Conservation (phyloP, 2,329 filamentous ascomycete species). For the Zymoseptoria passerinii region DNA sequence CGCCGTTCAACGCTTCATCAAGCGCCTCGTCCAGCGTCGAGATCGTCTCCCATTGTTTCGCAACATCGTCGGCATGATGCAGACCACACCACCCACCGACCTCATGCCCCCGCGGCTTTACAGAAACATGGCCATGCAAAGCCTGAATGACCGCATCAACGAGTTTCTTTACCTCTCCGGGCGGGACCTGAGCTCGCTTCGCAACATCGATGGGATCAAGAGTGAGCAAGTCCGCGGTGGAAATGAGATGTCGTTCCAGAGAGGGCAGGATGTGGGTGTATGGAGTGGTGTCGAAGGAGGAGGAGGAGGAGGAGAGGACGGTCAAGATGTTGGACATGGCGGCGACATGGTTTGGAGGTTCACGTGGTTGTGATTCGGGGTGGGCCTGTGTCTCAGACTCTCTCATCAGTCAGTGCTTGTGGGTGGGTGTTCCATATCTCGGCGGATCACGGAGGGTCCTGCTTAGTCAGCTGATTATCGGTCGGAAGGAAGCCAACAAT, state of each 20-base stretch:
- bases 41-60: slow-evolving; percentile 50
- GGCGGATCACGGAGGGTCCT: not conserved
- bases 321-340: slow-evolving; percentile 77
- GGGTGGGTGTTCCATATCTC: not conserved
- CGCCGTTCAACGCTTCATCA: slow-evolving; percentile 65
- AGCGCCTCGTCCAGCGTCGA: slow-evolving; percentile 71
- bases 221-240: slow-evolving; percentile 75
- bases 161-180: slow-evolving; percentile 70
- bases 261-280: slow-evolving; percentile 69
- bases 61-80: slow-evolving; percentile 32
- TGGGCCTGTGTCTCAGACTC: not conserved
- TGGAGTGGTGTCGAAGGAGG: slow-evolving; percentile 59
- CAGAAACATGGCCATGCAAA: slow-evolving; percentile 41
- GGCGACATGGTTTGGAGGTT: not conserved
- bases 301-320: slow-evolving; percentile 65
- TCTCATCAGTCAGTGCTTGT: too few species aligned
- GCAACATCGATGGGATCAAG: slow-evolving; percentile 76
- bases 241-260: slow-evolving; percentile 69
- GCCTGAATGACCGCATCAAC: slow-evolving; percentile 60
- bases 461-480: not conserved
- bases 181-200: slow-evolving; percentile 72
- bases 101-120: not conserved
- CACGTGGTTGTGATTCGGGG: not conserved
- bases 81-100: not conserved
- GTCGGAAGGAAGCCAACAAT: not conserved